Conservation (phyloP, 352 stramenopile genomes). For the Phytophthora fragariae region DNA sequence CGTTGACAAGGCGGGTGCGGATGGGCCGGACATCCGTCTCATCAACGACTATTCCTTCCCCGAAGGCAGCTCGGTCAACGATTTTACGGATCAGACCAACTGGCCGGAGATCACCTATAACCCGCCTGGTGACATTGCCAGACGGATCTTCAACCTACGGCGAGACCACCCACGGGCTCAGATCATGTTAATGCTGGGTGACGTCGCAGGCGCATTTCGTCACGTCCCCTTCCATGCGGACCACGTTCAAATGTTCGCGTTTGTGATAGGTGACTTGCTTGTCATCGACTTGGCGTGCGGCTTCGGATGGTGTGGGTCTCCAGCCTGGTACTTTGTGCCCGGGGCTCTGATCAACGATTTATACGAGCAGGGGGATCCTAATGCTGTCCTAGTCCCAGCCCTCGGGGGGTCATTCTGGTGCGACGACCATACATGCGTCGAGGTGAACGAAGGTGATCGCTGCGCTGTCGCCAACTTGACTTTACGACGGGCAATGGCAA, state of each 20-base stretch:
- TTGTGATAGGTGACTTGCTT: background rate
- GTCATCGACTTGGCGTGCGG: background rate
- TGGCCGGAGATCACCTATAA: slow-evolving; percentile 12
- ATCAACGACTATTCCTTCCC: slow-evolving; percentile 15
- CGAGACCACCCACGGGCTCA: background rate
- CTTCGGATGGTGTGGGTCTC: slow-evolving; percentile 5
- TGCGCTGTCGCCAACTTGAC: background rate
- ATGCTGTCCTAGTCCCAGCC: no score
- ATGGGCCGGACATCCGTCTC: slow-evolving; percentile 1
- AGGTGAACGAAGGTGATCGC: no score
- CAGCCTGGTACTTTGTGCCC: no score
- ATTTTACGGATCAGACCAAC: slow-evolving; percentile 9
- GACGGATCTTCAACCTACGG: background rate
- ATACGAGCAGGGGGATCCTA: no score
- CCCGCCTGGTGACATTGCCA: slow-evolving; percentile 7
- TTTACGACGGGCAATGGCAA: background rate
- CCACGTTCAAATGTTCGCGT: slow-evolving; percentile 6
- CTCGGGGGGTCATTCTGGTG: no score
- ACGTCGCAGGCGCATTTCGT: background rate
- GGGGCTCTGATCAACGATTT: no score
- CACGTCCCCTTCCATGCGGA: slow-evolving; percentile 6
- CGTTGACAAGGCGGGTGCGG: background rate
- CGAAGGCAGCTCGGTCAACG: background rate
- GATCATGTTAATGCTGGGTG: background rate
- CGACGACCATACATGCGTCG: no score